Evolutionary conservation across 768 basidiomycete genomes (phyloP), one percentile per base, ranked within the genome.

Genomic region (Serendipita sp.): DNA sequence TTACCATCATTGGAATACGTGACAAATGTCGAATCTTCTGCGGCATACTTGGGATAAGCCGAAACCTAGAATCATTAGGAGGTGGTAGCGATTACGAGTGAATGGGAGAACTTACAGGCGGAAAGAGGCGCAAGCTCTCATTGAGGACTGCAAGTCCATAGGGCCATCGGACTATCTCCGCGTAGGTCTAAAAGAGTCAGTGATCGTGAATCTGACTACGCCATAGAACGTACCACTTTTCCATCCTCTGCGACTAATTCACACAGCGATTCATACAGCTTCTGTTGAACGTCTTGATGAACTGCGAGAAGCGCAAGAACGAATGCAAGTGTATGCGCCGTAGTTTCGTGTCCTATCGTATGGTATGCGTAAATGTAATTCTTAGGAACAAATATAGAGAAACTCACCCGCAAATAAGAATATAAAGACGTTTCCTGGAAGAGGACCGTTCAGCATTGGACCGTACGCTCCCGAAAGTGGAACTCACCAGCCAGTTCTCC

Each of bases 241-340:
- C 65, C 45, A 76, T 75, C 11, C 75, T 72, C 67, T 8, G 74
- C 75, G 38, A 77, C 66, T 3, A 78, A 46, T 15, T 56, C 64
- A 4, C 62, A 72, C 65, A 77, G 75, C 65, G 74, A 76, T 65
- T 72, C 64, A 65, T 71, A 77, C 35, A 77, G 65, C 53, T 70
- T 75, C 32, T 75, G 70, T 68, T 84, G 83, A 37, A 73, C 73
- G 0, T 79, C 78, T 2, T 81, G 81, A 67, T 76, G 71, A 11
- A 82, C 75, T 24, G 83, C 82, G 5, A 84, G 70, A 10, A 81
- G 81, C 71, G 81, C 83, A 66, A 83, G 72, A 1, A 76, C 73
- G 65, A 81, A 80, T 45, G 73, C 72, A 3, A 80, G 72, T 0
- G 79, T 73, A 65, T 81, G 71, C 3, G 73, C 73, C 1, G 78